Conservation (phyloP, 192 early-diverging fungal genomes). For the Geranomyces variabilis region DNA sequence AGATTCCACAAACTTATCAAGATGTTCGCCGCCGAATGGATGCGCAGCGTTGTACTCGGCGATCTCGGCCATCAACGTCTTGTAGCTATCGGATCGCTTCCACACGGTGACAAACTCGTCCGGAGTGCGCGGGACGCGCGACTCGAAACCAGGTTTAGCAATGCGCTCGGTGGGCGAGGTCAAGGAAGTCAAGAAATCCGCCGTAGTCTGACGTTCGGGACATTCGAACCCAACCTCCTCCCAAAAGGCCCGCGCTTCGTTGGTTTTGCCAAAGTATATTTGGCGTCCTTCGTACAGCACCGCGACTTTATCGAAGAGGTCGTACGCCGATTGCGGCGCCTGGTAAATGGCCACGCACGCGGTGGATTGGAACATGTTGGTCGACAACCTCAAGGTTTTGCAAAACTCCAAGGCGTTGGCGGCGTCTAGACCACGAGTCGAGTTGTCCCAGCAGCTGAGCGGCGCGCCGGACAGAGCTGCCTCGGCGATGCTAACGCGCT, state of each 20-base stretch:
- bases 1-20: constrained; percentile 2
- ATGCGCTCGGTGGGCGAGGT: constrained; percentile 12
- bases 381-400: constrained; percentile 70
- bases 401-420: constrained; percentile 81
- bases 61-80: constrained; percentile 2
- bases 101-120: constrained; percentile 32
- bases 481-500: constrained; percentile 58
- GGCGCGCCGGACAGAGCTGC: constrained; percentile 46
- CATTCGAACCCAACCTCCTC: constrained; percentile 40
- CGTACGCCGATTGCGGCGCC: constrained; percentile 63
- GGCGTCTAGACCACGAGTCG: constrained; percentile 75
- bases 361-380: constrained; percentile 51
- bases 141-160: not conserved
- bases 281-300: constrained; percentile 46
- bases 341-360: constrained; percentile 53
- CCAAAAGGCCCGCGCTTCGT: constrained; percentile 36
- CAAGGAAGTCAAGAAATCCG: constrained; percentile 22
- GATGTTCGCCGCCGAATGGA: not conserved
- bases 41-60: constrained; percentile 3
- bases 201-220: constrained; percentile 21
- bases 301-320: constrained; percentile 60
- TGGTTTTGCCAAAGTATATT: constrained; percentile 66
- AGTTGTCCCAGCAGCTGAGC: constrained; percentile 51
- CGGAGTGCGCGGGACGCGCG: not conserved
- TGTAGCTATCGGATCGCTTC: not conserved